Percentiles rank a stretch among this genome's conserved stretches.
phyloP scores from a whole-genome alignment of 345 rosid genomes.

The Moringa oleifera region DNA sequence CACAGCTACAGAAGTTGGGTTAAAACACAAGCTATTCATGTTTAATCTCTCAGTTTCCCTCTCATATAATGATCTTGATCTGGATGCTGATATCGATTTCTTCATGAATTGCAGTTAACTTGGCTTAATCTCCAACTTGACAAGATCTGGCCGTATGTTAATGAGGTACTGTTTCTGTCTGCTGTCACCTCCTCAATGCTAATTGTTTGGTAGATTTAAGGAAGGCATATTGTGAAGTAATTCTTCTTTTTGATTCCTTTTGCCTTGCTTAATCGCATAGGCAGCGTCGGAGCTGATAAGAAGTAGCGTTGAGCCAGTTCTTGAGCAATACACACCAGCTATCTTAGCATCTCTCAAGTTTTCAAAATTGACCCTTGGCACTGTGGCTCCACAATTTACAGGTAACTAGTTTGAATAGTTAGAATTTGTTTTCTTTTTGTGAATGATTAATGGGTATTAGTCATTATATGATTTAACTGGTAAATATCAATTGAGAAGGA shows the following conservation, averaged over 20 bases:
- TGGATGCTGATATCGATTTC: slow-evolving; percentile 16
- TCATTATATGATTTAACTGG: neutral
- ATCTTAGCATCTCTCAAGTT: slow-evolving; percentile 71
- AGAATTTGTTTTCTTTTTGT: neutral
- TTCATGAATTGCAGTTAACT: slow-evolving; percentile 45
- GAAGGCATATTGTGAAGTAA: neutral
- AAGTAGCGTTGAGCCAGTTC: slow-evolving; percentile 75
- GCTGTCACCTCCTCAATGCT: no score
- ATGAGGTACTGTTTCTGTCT: slow-evolving; percentile 39
- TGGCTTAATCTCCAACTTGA: slow-evolving; percentile 84
- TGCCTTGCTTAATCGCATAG: slow-evolving; percentile 25
- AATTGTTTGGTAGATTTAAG: neutral
- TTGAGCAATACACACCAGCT: slow-evolving; percentile 72
- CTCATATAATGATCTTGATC: neutral
- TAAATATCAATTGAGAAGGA: no score
- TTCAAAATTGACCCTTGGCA: slow-evolving; percentile 81
- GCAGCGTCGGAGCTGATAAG: slow-evolving; percentile 89
- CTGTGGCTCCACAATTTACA: slow-evolving; percentile 95
- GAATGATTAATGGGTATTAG: neutral
- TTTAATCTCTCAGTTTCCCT: neutral
- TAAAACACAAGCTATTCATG: neutral
- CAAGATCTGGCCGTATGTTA: slow-evolving; percentile 91
- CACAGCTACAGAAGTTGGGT: slow-evolving; percentile 74
- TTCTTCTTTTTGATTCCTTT: neutral
- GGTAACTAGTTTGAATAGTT: slow-evolving; percentile 35